A percentile compares a stretch with the other conserved stretches of the same genome.
These are phyloP conservation scores for Glebionis coronaria DNA, from an alignment of 129 eudicot genomes.

Conservation along the genomic window DNA sequence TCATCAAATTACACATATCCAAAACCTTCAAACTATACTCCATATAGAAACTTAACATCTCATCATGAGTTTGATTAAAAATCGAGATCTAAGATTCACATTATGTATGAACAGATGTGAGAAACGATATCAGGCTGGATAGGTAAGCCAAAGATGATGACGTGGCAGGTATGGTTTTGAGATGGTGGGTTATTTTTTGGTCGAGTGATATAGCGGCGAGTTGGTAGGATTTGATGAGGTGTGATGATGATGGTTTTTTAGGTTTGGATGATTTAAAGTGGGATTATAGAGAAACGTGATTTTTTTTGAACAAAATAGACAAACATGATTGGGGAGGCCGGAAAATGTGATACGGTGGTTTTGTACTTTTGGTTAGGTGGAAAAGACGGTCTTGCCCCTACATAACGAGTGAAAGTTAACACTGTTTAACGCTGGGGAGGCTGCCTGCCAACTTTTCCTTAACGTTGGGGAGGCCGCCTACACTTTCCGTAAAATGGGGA, in stretches of 20 bases:
- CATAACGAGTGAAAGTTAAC: too few relatives aligned
- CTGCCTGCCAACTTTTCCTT: too few relatives aligned
- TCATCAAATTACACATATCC: conserved; percentile 42
- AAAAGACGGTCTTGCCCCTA: too few relatives aligned
- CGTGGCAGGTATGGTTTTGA: conserved; percentile 26
- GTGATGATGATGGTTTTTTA: conserved; percentile 16
- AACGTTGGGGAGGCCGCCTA: too few relatives aligned
- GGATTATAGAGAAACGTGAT: too few relatives aligned
- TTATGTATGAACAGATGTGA: too few relatives aligned
- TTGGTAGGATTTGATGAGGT: conserved; percentile 21
- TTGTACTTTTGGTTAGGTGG: too few relatives aligned
- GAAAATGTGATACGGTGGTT: too few relatives aligned
- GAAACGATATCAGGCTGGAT: conserved; percentile 22
- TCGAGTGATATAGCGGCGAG: conserved; percentile 30
- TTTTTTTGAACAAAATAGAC: too few relatives aligned
- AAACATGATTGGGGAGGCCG: too few relatives aligned
- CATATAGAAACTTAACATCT: conserved; percentile 22
- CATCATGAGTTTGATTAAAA: not conserved
- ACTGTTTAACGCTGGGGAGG: too few relatives aligned
- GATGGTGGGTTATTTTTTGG: conserved; percentile 32
- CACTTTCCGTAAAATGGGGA: too few relatives aligned
- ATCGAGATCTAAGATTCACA: conserved; percentile 9
- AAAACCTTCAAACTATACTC: conserved; percentile 40
- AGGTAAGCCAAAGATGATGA: conserved; percentile 23
- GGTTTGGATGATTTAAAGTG: conserved; percentile 32